These are phyloP conservation scores for Pulveroboletus ravenelii DNA, from an alignment of 768 basidiomycete genomes.

Conservation along the genomic window DNA sequence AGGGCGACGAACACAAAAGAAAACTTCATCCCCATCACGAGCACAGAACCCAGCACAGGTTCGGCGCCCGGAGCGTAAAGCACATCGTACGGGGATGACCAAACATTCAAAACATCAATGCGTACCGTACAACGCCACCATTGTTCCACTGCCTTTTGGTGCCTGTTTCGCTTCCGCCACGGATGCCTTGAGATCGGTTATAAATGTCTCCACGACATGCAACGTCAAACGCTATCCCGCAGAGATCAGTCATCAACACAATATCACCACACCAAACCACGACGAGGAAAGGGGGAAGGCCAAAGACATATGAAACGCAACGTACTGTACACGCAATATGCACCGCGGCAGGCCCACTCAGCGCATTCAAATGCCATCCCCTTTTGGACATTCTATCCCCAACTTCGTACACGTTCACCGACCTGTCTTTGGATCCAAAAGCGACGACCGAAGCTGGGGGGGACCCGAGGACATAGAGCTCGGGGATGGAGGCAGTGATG, in stretches of 20 bases:
- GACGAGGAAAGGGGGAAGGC: neutral
- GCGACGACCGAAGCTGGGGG: slow-evolving; percentile 90
- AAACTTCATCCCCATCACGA: neutral
- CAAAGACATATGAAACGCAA: neutral
- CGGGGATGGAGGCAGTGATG: slow-evolving; percentile 66
- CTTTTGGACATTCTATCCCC: slow-evolving; percentile 82
- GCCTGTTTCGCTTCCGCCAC: slow-evolving; percentile 62
- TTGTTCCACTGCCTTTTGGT: slow-evolving; percentile 71
- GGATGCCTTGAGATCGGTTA: slow-evolving; percentile 77
- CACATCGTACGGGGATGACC: neutral
- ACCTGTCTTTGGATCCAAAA: slow-evolving; percentile 61
- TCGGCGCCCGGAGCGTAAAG: too few relatives aligned
- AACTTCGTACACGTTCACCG: slow-evolving; percentile 70
- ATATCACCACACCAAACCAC: neutral
- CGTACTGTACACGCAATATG: slow-evolving; percentile 94
- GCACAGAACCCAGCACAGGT: neutral
- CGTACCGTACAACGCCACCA: slow-evolving; percentile 90
- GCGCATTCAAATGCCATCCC: slow-evolving; percentile 91
- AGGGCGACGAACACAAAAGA: neutral
- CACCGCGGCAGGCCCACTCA: slow-evolving; percentile 73
- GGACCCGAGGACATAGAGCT: slow-evolving; percentile 84
- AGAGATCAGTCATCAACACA: neutral
- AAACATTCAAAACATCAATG: slow-evolving; percentile 6
- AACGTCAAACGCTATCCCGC: slow-evolving; percentile 71
- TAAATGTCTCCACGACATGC: slow-evolving; percentile 65